Base-by-base conservation (phyloP, 2,329 filamentous ascomycete species). In the Epichloe amarillans region DNA sequence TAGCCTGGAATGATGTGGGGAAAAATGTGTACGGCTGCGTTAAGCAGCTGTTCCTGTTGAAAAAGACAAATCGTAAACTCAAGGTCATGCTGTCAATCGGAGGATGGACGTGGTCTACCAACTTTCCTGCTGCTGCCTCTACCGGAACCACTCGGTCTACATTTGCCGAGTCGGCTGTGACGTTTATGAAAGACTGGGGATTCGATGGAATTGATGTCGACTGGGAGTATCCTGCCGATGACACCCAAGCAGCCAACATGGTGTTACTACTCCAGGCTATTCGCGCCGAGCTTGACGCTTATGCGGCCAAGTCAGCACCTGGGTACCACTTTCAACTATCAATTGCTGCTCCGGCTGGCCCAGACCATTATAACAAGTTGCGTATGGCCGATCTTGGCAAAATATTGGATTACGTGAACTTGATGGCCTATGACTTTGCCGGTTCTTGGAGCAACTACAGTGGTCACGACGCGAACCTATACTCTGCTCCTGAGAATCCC, bases 41-140 rank as follows among this genome's bases (percentile, higher is more conserved):
- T 49, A 93, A 93, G 69, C 86, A 94, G 60, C 72, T 95, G 1
- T 88, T 79, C 62, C 69, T 86, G 7, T 72, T 88, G 42, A 95
- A 95, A 69, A 82, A 90, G 64, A 66, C 74, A 52, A 83, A 95
- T 64, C 82, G 88, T 15, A 78, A 87, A 45, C 66, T 95, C 50
- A 94, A 94, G 62, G 74, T 84, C 1, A 72, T 94, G 21, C 75
- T 95, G 4, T 86, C 80, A 46, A 88, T 95, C 56, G 89, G 89
- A 46, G 88, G 89, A 33, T 94, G 85, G 85, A 89, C 86, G 0
- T 93, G 87, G 66, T 88, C 85, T 2, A 70, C 75, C 57, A 87
- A 88, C 64, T 91, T 95, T 62, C 73, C 85, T 1, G 70, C 72
- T 1, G 82, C 83, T 0, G 80, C 83, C 10, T 80, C 79, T 53